phyloP scores from a whole-genome alignment of 345 rosid genomes.

The Lepidium sativum region DNA sequence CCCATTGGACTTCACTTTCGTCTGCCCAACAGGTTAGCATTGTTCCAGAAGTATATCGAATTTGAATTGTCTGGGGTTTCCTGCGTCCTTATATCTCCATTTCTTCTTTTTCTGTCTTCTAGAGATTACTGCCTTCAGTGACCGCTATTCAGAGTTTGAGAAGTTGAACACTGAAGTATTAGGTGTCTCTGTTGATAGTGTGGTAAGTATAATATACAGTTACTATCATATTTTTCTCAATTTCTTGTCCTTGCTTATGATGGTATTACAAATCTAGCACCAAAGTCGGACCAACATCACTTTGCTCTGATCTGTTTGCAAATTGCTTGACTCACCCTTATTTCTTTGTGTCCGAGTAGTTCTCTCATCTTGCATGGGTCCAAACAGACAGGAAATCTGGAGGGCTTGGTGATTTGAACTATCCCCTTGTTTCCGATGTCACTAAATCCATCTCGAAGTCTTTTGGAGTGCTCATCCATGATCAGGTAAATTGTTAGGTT shows the following conservation, averaged over 20 bases:
- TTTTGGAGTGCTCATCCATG: constrained; percentile 78
- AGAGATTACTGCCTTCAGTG: constrained; percentile 99
- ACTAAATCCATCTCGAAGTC: constrained; percentile 90
- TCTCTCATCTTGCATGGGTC: constrained; percentile 97
- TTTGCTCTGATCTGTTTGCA: not conserved
- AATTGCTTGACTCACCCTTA: not conserved
- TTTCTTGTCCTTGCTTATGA: not conserved
- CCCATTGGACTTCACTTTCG: constrained; percentile 98
- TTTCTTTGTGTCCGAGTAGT: constrained; percentile 31
- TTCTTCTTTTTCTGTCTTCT: constrained; percentile 8
- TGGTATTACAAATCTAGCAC: not conserved
- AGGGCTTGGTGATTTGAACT: constrained; percentile 94
- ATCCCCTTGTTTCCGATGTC: constrained; percentile 78
- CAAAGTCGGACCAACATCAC: not conserved
- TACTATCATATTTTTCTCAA: not conserved
- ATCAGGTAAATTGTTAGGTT: constrained; percentile 52
- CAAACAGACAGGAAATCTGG: constrained; percentile 98
- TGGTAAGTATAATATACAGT: constrained; percentile 41
- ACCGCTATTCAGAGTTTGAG: constrained; percentile 72
- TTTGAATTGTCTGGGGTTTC: not conserved
- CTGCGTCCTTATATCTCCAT: constrained; percentile 5
- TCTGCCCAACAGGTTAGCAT: constrained; percentile 89
- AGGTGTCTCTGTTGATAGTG: constrained; percentile 92
- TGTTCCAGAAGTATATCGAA: not conserved
- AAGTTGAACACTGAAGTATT: constrained; percentile 80